phyloP scores from a whole-genome alignment of 1,139 yeast species.

The Suhomyces atakaporum region DNA sequence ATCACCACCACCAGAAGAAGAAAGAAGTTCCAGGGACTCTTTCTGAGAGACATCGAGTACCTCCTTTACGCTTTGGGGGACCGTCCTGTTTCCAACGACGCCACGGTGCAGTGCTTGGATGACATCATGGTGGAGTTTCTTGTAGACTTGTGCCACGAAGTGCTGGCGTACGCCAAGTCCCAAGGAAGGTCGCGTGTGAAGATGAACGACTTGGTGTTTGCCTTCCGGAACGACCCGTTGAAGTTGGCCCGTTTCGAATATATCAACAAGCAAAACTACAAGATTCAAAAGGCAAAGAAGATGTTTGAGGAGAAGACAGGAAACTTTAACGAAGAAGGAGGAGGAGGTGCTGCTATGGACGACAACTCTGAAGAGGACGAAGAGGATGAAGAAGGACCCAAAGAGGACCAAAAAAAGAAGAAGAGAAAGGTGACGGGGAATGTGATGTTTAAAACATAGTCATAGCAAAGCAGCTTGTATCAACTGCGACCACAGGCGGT shows the following conservation, averaged over 20 bases:
- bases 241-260: constrained; percentile 86
- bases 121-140: constrained; percentile 81
- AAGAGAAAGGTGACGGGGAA: constrained; percentile 16
- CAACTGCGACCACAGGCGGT: too few species aligned
- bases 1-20: constrained; percentile 19
- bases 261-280: constrained; percentile 69
- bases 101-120: constrained; percentile 77
- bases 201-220: constrained; percentile 87
- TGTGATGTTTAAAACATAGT: constrained; percentile 13
- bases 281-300: constrained; percentile 78
- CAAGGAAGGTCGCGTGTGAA: constrained; percentile 70
- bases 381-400: constrained; percentile 14
- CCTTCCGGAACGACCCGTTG: constrained; percentile 76
- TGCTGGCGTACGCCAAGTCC: constrained; percentile 41
- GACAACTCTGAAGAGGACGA: constrained; percentile 18
- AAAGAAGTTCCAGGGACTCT: constrained; percentile 44
- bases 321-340: constrained; percentile 15
- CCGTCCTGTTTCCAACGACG: constrained; percentile 71
- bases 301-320: constrained; percentile 63
- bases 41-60: constrained; percentile 69
- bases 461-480: too few species aligned
- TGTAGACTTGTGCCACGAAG: constrained; percentile 50
- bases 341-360: constrained; percentile 10
- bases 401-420: constrained; percentile 16
- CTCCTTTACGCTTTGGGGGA: constrained; percentile 87